Conservation (phyloP, 805 yeast genomes). For the Lachancea cidri region DNA sequence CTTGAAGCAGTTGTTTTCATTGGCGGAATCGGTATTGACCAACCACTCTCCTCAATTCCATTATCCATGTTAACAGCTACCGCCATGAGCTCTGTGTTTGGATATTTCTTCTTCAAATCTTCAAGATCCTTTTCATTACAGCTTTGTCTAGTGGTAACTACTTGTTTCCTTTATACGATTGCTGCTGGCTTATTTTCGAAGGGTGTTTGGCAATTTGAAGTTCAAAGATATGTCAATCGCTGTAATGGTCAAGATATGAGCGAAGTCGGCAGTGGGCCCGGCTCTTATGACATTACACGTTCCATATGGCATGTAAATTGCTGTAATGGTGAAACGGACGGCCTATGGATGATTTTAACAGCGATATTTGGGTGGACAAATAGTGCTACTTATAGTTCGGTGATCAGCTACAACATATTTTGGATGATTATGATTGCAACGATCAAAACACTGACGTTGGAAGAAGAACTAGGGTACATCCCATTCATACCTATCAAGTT, state of each 20-base stretch:
- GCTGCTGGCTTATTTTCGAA: conserved; percentile 83
- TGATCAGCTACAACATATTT: conserved; percentile 61
- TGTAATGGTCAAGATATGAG: conserved; percentile 82
- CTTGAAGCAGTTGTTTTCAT: conserved; percentile 87
- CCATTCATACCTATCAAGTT: conserved; percentile 57
- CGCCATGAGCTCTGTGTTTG: conserved; percentile 55
- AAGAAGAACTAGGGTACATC: conserved; percentile 53
- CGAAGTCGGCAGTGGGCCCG: conserved; percentile 90
- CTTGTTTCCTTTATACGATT: conserved; percentile 76
- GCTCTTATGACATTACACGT: conserved; percentile 73
- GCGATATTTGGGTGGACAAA: conserved; percentile 94
- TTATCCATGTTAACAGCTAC: conserved; percentile 58
- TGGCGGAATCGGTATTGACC: conserved; percentile 81
- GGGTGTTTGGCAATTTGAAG: conserved; percentile 87
- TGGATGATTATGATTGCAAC: conserved; percentile 53
- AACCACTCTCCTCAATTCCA: conserved; percentile 61
- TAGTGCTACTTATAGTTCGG: conserved; percentile 87
- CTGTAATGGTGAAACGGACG: conserved; percentile 89
- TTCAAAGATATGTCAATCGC: conserved; percentile 64
- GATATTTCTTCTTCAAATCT: conserved; percentile 64
- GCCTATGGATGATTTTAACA: conserved; percentile 85
- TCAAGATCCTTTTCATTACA: conserved; percentile 75
- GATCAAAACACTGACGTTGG: conserved; percentile 43
- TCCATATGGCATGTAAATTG: conserved; percentile 95
- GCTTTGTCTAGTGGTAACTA: conserved; percentile 65